Evolutionary conservation across 164 flowering plant species (phyloP), one percentile per base, ranked within the genome.

Genomic region (Taxillus chinensis): DNA sequence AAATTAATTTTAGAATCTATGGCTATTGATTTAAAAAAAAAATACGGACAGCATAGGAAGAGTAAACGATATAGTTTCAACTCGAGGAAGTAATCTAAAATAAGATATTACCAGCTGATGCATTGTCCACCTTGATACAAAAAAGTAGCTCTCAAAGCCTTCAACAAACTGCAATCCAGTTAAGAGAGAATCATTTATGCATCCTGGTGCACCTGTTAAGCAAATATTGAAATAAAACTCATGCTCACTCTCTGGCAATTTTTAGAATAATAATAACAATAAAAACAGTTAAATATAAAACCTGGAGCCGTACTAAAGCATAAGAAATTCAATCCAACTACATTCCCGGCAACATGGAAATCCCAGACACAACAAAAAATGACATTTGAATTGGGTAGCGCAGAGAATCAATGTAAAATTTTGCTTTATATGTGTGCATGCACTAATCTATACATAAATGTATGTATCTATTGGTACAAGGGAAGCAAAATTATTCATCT

Each of bases 141-240:
- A 92, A 71, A 92, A 88, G 81, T 62, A 78, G 76, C 87, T 83
- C 67, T 81, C 83, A 60, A 86, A 74, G 41, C 96, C 98, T 55
- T 85, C 84, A 62, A 90, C 85, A 73, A 92, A 92, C 66, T 87
- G 90, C 74, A 92, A 64, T 52, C 96, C 96, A 13, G 95, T 92
- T 64, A 92, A 79, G 58, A 90, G 86, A 61, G 93, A 68, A 71
- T 87, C 95, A 73, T 86, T 86, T 68, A 90, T 77, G 76, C 86
- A 88, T 66, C 96, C 98, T 17, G 98, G 96, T 55, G 98, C 96
- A 67, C 98, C 98, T 92, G 86, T 77, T 48, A 74, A 70, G 60
- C 66, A 80, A 57, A 61, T 54, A 41, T 16, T 40, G 62, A 12
- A 61, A 59, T 60, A 49, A 42, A 43, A 66, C 40, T 67, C 27